phyloP scores from a whole-genome alignment of 1,139 yeast genomes.

The Saccharomyces hybrid region DNA sequence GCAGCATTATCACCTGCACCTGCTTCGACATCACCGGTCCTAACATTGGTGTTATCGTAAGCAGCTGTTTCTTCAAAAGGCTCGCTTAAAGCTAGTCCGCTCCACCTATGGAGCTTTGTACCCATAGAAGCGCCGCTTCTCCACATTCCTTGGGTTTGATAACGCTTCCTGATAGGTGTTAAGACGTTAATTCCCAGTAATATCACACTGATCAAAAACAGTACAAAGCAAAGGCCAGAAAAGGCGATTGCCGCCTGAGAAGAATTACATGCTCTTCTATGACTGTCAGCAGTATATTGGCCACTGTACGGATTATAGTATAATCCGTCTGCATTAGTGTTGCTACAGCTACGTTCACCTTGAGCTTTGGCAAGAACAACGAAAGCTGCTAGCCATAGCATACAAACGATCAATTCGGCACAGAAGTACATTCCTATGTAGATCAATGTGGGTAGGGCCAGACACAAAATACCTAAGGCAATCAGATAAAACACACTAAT shows the following conservation, averaged over 20 bases:
- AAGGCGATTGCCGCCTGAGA: constrained; percentile 33
- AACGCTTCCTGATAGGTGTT: constrained; percentile 20
- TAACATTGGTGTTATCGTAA: neutral
- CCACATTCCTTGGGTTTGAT: constrained; percentile 19
- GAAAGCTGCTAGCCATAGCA: constrained; percentile 25
- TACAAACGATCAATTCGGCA: constrained; percentile 16
- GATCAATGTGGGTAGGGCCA: constrained; percentile 12
- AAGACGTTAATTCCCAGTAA: constrained; percentile 27
- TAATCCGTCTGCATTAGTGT: constrained; percentile 10
- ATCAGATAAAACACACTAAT: constrained; percentile 21
- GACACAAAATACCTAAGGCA: constrained; percentile 8
- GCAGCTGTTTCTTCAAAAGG: constrained; percentile 4
- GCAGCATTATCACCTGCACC: constrained; percentile 3
- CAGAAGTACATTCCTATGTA: constrained; percentile 17
- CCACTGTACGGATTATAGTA: constrained; percentile 18
- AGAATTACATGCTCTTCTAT: constrained; percentile 22
- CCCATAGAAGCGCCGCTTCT: constrained; percentile 15
- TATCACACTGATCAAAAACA: constrained; percentile 22
- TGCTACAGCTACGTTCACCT: constrained; percentile 19
- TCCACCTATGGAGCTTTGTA: constrained; percentile 12
- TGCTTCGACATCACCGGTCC: constrained; percentile 4
- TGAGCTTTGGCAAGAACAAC: constrained; percentile 22
- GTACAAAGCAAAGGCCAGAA: constrained; percentile 28
- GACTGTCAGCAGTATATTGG: constrained; percentile 12
- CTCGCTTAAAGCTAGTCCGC: constrained; percentile 12